Conservation (phyloP, 805 yeast genomes). For the Pichia occidentalis region DNA sequence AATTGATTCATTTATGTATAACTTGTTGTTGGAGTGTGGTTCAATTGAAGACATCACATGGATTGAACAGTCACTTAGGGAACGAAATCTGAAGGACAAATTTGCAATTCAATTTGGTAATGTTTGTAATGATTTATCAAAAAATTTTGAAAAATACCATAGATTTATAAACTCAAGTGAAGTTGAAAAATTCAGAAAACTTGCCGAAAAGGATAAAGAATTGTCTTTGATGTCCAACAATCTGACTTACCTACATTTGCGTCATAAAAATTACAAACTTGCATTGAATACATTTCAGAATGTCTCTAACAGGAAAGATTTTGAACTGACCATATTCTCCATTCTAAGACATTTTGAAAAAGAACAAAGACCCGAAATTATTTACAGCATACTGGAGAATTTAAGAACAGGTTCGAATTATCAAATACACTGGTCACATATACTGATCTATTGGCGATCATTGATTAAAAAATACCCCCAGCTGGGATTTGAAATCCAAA, state of each 20-base stretch:
- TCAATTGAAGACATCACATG: constrained; percentile 19
- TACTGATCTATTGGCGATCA: constrained; percentile 19
- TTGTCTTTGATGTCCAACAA: constrained; percentile 11
- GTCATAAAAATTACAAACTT: constrained; percentile 13
- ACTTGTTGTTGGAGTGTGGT: constrained; percentile 17
- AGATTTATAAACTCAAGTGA: constrained; percentile 14
- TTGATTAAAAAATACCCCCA: constrained; percentile 19
- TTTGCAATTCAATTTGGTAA: constrained; percentile 15
- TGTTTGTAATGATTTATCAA: constrained; percentile 14
- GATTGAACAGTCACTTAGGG: constrained; percentile 16
- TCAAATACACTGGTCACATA: constrained; percentile 16
- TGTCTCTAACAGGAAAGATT: constrained; percentile 7
- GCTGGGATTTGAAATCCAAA: constrained; percentile 16
- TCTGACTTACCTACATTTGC: constrained; percentile 18
- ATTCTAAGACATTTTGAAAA: constrained; percentile 17
- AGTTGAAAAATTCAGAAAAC: constrained; percentile 13
- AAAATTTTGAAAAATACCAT: constrained; percentile 8
- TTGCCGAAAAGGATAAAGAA: constrained; percentile 11
- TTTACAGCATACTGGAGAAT: constrained; percentile 20
- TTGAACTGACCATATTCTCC: constrained; percentile 11
- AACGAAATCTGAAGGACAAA: constrained; percentile 11
- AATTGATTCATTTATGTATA: constrained; percentile 22
- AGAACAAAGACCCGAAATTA: constrained; percentile 18
- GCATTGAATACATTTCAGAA: constrained; percentile 9
- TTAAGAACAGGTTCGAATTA: constrained; percentile 22